Conservation (phyloP, 139 green algal genomes). For the Closterium sp. region DNA sequence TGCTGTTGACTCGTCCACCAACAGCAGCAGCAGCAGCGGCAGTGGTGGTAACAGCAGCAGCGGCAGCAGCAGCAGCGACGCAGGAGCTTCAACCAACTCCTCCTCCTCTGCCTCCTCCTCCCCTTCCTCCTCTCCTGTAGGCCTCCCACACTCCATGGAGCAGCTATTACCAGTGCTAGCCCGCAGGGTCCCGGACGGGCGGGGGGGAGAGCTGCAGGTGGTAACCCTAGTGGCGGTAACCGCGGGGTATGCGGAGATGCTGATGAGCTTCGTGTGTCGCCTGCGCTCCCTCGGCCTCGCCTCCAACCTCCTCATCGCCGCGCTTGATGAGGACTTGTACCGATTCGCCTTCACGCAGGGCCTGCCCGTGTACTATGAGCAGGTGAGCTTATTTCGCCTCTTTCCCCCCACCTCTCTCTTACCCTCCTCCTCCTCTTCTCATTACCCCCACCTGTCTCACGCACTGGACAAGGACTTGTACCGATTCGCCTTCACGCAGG, state of each 20-base stretch:
- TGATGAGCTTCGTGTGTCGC: slow-evolving; percentile 47
- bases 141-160: slow-evolving; percentile 1
- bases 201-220: neutral
- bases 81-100: neutral
- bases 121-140: neutral
- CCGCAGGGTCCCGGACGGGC: neutral
- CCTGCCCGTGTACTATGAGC: slow-evolving; percentile 35
- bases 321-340: slow-evolving; percentile 38
- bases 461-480: slow-evolving; percentile 38
- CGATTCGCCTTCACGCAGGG: slow-evolving; percentile 29
- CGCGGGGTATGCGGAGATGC: slow-evolving; percentile 28
- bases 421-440: no score
- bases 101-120: neutral
- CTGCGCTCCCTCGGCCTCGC: slow-evolving; percentile 22
- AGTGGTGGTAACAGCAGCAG: neutral
- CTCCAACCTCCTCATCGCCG: slow-evolving; percentile 26
- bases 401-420: neutral
- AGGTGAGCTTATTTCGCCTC: neutral
- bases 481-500: slow-evolving; percentile 26
- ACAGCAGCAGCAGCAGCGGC: neutral
- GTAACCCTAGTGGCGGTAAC: slow-evolving; percentile 35
- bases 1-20: neutral
- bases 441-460: no score
- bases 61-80: neutral
- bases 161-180: slow-evolving; percentile 2